Evolutionary conservation across 129 eudicot genomes (phyloP), one percentile per base, ranked within the genome.

Genomic region (Tagetes erecta): DNA sequence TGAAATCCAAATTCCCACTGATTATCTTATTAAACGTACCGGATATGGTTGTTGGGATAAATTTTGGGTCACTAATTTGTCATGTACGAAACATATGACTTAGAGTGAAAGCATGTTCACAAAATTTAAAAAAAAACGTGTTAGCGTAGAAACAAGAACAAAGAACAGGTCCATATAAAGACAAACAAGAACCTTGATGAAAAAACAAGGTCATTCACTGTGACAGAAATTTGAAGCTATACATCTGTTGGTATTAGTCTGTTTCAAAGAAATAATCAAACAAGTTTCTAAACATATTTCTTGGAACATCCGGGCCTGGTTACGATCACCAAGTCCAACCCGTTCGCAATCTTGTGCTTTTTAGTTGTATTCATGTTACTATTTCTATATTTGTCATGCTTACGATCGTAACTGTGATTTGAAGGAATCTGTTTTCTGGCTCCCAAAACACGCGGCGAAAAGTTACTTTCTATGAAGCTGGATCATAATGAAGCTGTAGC

Each of bases 341-440:
- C 57, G 34, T 5, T 14, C 59, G 6, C 2, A 8, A 52, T 4
- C 59, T 53, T 53, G 10, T 9, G 34, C 34, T 53, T 1, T 53
- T 53, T 3, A n/a, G 58, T 52, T 52, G 6, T 52, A 31, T n/a
- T 5, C 20, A 53, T 53, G 59, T 53, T 53, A 5, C 59, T 58
- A 58, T 58, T 58, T 6, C 64, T 5, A 33, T 77, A 5, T 35
- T 11, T 68, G 3, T 46, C 36, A 58, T 70, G 59, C 64, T 78
- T 34, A 71, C 58, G 59, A 40, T 46, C 50, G 35, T 38, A 33
- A 64, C 41, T 71, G 6, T 62, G n/a, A 37, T 76, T 76, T 85
- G 68, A 76, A 88, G 90, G 68, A 46, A 64, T 40, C 72, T 47
- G 14, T 49, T 33, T 44, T 69, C 14, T 39, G 39, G 78, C 74